These are phyloP conservation scores for Blastobotrys petasosporus DNA, from an alignment of 1,139 yeast genomes.

Conservation along the genomic window DNA sequence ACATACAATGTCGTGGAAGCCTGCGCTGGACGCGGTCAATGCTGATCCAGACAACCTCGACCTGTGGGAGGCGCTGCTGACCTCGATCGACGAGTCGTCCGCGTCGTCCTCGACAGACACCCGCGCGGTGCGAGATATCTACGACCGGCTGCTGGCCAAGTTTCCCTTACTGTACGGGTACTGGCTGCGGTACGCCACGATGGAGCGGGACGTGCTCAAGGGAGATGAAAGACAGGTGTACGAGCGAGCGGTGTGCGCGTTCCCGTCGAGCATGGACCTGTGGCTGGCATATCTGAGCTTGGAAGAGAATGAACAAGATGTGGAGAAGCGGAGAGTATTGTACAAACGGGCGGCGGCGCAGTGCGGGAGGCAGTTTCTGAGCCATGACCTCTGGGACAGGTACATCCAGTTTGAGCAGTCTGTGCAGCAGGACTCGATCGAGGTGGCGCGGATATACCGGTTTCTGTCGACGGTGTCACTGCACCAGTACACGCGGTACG, in stretches of 20 bases:
- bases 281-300: conserved; percentile 68
- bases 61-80: conserved; percentile 45
- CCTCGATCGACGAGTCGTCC: conserved; percentile 28
- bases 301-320: conserved; percentile 13
- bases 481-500: conserved; percentile 64
- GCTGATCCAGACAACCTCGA: conserved; percentile 38
- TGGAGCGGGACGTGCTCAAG: conserved; percentile 52
- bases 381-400: conserved; percentile 70
- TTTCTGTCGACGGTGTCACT: conserved; percentile 62
- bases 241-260: conserved; percentile 44
- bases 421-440: conserved; percentile 28
- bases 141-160: conserved; percentile 50
- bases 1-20: conserved; percentile 2
- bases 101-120: conserved; percentile 1
- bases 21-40: conserved; percentile 20
- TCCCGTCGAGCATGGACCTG: conserved; percentile 57
- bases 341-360: conserved; percentile 57
- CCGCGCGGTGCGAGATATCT: conserved; percentile 28
- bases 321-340: conserved; percentile 22
- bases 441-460: conserved; percentile 19
- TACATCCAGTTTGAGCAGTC: conserved; percentile 55
- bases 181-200: conserved; percentile 70
- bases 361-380: conserved; percentile 68
- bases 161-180: conserved; percentile 73
- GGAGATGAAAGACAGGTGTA: conserved; percentile 40